phyloP scores from a whole-genome alignment of 306 rosid genomes.

The Herpetospermum pedunculosum region DNA sequence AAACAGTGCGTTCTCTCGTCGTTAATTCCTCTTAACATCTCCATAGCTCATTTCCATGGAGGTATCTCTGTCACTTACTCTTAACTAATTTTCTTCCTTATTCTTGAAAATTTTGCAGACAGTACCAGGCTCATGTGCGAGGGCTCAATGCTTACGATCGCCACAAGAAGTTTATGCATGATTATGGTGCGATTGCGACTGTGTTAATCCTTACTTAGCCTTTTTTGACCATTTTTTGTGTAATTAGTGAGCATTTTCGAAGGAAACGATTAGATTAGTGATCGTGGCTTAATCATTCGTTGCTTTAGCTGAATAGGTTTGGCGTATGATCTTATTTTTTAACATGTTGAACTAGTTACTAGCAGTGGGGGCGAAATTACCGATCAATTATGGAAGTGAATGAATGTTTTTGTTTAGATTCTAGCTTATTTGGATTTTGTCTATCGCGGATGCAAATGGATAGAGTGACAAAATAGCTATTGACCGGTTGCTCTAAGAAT shows the following conservation, averaged over 20 bases:
- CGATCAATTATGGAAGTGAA: not conserved
- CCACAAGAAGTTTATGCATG: conserved; percentile 42
- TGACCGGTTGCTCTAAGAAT: not conserved
- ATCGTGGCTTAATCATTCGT: not conserved
- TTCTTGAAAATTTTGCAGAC: conserved; percentile 15
- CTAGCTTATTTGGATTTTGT: not conserved
- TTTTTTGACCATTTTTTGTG: not conserved
- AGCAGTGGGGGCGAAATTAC: not conserved
- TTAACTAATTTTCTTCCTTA: not conserved
- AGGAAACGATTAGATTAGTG: not conserved
- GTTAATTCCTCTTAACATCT: not conserved
- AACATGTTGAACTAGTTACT: not conserved
- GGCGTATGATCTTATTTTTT: no score
- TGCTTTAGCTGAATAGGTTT: not conserved
- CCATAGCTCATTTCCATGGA: not conserved
- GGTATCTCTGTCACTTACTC: not conserved
- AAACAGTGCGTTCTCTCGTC: conserved; percentile 23
- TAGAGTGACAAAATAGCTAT: not conserved
- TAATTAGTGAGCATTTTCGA: not conserved
- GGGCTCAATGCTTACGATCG: conserved; percentile 54
- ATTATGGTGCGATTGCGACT: conserved; percentile 36
- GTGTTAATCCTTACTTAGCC: not conserved
- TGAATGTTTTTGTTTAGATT: not conserved
- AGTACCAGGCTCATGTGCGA: conserved; percentile 48
- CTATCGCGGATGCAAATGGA: not conserved